Evolutionary conservation across 371 early-diverging fungal species (phyloP), one percentile per base, ranked within the genome.

Genomic region (Mucor indicus): DNA sequence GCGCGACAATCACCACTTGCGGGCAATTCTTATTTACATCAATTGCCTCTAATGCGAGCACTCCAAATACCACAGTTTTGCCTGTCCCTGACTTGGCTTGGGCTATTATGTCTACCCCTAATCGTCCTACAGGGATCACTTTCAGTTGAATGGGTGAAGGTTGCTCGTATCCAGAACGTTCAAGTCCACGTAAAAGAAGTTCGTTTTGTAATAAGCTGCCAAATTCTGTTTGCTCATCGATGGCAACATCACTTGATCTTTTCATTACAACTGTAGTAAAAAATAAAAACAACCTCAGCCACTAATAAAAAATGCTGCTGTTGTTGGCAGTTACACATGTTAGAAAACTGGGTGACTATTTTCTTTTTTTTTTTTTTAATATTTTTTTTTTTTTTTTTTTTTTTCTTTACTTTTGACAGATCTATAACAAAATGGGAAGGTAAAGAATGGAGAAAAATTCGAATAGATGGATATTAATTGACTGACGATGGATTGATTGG

Each of bases 51-150:
- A 98, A 74, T 6, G 87, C 80, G 19, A 90, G 88, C 44, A 95
- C 88, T n/a, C 90, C 83, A 77, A 98, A 98, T 1, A 95, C 95
- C 20, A 92, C 92, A 0, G 98, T 96, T 62, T 98, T 98, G 25
- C 98, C 98, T 5, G 98, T 96, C 29, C 98, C 98, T 33, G 95
- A 92, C 66, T 95, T 93, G 23, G 95, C 95, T 57, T 95, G 95
- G 11, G 94, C 93, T 25, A 92, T 86, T 50, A 93, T 74, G 69
- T 96, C 92, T 9, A 83, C 72, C 6, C 92, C 93, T 12, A 80
- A 68, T 17, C 89, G 74, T 21, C 93, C 89, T 16, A 91, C 76
- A 15, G 85, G 79, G 51, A 96, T 93, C 7, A 94, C 93, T 50
- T 89, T 79, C 53, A 91, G 80, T 59, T 96, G 95, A 55, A 96